phyloP scores from a whole-genome alignment of 2,329 filamentous ascomycete genomes.

The Colletotrichum musae region DNA sequence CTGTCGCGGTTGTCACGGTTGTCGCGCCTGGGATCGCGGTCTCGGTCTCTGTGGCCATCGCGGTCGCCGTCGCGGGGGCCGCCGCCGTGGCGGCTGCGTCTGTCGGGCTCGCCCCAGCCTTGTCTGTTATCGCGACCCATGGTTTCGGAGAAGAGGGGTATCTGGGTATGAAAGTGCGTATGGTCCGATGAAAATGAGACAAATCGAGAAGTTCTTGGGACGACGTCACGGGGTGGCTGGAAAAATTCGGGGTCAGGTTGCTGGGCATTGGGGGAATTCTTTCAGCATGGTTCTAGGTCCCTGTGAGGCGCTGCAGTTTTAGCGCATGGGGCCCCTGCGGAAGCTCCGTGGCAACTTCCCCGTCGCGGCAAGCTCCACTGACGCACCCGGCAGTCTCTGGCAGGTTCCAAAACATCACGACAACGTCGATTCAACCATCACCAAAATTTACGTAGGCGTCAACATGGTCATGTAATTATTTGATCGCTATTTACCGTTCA shows the following conservation, averaged over 20 bases:
- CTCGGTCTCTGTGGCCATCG: slow-evolving; percentile 48
- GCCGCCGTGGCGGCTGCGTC: slow-evolving; percentile 50
- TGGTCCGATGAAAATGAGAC: too few relatives aligned
- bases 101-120: slow-evolving; percentile 72
- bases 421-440: not conserved
- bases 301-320: slow-evolving; percentile 24
- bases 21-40: slow-evolving; percentile 47
- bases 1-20: slow-evolving; percentile 45
- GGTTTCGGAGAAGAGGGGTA: not conserved
- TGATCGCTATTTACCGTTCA: too few relatives aligned
- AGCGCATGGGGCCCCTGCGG: slow-evolving; percentile 25
- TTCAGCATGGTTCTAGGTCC: slow-evolving; percentile 3
- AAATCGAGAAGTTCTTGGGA: not conserved
- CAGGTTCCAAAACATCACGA: slow-evolving; percentile 14
- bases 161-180: not conserved
- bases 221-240: slow-evolving; percentile 35
- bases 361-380: slow-evolving; percentile 18
- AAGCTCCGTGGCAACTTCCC: slow-evolving; percentile 4
- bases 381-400: slow-evolving; percentile 19
- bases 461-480: not conserved
- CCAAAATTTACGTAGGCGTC: not conserved
- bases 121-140: slow-evolving; percentile 59
- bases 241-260: slow-evolving; percentile 17
- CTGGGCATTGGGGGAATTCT: not conserved
- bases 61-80: slow-evolving; percentile 49